These are phyloP conservation scores for Coniochaeta ligniaria DNA, from an alignment of 2,329 filamentous ascomycete species.

Conservation along the genomic window DNA sequence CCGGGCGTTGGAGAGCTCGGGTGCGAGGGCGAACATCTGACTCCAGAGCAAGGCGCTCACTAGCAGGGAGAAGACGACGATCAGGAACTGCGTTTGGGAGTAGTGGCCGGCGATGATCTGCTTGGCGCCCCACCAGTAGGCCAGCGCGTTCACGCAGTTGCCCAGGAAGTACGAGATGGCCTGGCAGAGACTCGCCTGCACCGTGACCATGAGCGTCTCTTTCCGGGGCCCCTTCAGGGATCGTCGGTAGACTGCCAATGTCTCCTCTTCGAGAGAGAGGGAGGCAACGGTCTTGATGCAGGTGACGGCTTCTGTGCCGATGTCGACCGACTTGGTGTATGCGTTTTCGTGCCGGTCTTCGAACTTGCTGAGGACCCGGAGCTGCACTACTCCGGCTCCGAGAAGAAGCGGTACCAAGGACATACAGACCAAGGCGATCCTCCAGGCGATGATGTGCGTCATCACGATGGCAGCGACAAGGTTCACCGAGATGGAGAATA, in stretches of 20 bases:
- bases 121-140: constrained; percentile 75
- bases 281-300: constrained; percentile 57
- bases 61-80: constrained; percentile 64
- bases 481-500: constrained; percentile 64
- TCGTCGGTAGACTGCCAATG: constrained; percentile 44
- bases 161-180: constrained; percentile 53
- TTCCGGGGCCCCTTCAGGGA: constrained; percentile 43
- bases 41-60: constrained; percentile 68
- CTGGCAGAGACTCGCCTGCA: constrained; percentile 51
- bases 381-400: constrained; percentile 61
- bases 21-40: constrained; percentile 68
- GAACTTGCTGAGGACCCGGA: constrained; percentile 54
- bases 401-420: constrained; percentile 62
- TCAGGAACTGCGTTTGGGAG: constrained; percentile 61
- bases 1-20: constrained; percentile 62
- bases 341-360: constrained; percentile 58
- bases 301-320: constrained; percentile 61
- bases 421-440: constrained; percentile 66
- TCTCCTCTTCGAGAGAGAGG: constrained; percentile 44
- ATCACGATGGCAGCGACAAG: constrained; percentile 61
- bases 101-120: constrained; percentile 61
- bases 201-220: constrained; percentile 42
- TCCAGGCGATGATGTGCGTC: constrained; percentile 67
- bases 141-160: constrained; percentile 67
- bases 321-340: constrained; percentile 54